A percentile compares a stretch with the other conserved stretches of the same genome.
Conservation (phyloP, 805 yeast genomes). For the Kuraishia capsulata region DNA sequence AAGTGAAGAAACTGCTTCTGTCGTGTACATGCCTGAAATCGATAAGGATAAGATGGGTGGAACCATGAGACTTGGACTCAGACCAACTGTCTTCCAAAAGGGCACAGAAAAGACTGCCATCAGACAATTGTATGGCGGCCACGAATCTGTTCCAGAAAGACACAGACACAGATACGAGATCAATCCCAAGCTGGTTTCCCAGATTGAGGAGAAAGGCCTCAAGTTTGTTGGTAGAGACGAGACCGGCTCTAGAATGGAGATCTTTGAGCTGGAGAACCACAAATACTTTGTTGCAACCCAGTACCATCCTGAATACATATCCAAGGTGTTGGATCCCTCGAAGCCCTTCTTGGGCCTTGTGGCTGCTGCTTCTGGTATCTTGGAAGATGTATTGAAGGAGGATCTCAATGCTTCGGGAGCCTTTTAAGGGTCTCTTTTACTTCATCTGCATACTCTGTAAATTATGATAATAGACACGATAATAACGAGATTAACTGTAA, state of each 20-base stretch:
- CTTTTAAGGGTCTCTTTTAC: slow-evolving; percentile 11
- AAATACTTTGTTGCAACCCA: slow-evolving; percentile 93
- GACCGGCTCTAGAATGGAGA: slow-evolving; percentile 85
- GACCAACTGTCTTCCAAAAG: slow-evolving; percentile 74
- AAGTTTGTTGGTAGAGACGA: slow-evolving; percentile 93
- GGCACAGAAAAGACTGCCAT: slow-evolving; percentile 61
- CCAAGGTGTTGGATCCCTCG: slow-evolving; percentile 95
- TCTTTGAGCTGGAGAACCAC: slow-evolving; percentile 76
- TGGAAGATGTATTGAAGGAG: slow-evolving; percentile 52
- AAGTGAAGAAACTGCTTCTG: slow-evolving; percentile 59
- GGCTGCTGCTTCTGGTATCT: slow-evolving; percentile 84
- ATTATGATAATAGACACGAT: too few relatives aligned
- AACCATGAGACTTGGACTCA: slow-evolving; percentile 95
- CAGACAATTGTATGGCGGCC: slow-evolving; percentile 70
- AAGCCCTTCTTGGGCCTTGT: slow-evolving; percentile 93
- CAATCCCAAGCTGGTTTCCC: slow-evolving; percentile 70
- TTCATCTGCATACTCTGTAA: not conserved
- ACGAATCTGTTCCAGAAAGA: slow-evolving; percentile 71
- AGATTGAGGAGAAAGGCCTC: slow-evolving; percentile 72
- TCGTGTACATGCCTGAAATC: slow-evolving; percentile 97
- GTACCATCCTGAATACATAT: slow-evolving; percentile 96
- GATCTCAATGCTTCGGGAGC: slow-evolving; percentile 22
- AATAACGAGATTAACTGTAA: not conserved
- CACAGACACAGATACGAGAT: slow-evolving; percentile 98
- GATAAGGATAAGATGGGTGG: slow-evolving; percentile 96